Base-by-base conservation (phyloP, 768 basidiomycete species). In the Tulasnella sp. region DNA sequence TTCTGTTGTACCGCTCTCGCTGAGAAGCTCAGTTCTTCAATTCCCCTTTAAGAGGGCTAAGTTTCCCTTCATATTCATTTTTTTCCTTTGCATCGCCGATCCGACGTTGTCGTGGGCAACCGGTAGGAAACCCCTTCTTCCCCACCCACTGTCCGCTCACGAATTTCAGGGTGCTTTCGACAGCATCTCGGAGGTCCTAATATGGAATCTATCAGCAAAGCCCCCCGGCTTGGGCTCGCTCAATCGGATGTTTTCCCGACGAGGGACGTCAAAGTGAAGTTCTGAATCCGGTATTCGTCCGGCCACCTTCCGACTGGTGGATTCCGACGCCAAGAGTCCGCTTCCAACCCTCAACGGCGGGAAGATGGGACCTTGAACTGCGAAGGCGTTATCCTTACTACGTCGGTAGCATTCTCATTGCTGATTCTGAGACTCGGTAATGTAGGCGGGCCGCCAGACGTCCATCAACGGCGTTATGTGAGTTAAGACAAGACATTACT, bases 221-320 rank as follows among this genome's bases (percentile, higher is more conserved):
- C 64, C 3, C 64, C 34, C 12, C 31, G 12, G n/a, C n/a, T 37
- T 34, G 5, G 31, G 34, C 31, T 16, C 20, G 31, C 14, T 31
- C 64, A 69, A 69, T 14, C 31, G 64, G 64, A 37, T 69, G 64
- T 69, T 69, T 69, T 6, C 31, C 64, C 64, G 64, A 54, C 24
- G 8, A 8, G 1, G 24, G 54, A 0, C 24, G 54, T 69, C 18
- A 14, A 37, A 6, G 64, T 69, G 64, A 69, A 69, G 64, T 37
- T 37, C 64, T 69, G 31, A 14, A 69, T 69, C 64, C 64, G 64
- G 64, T 37, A 37, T 69, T 69, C 64, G 64, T 69, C 64, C 64
- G 64, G 64, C 64, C 64, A 16, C 28, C 34, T 37, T 69, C 64
- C 64, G 64, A 69, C 64, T 69, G 64, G 64, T 69, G 64, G 31